These are phyloP conservation scores for Oxalis stricta DNA, from an alignment of 441 rosid genomes.

Conservation along the genomic window DNA sequence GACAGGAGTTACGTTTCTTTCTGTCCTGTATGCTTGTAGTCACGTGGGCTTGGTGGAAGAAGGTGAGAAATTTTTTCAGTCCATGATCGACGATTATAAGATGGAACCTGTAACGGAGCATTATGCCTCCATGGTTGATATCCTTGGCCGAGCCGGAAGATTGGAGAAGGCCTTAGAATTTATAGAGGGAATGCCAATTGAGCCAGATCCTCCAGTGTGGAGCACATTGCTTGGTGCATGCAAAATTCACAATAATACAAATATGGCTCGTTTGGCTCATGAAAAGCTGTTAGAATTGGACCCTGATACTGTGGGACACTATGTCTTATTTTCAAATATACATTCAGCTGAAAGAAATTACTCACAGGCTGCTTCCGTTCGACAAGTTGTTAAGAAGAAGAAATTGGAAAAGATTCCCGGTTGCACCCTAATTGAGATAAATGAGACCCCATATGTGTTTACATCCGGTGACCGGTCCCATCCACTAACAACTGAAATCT, in stretches of 20 bases:
- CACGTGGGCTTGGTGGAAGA: slow-evolving; percentile 67
- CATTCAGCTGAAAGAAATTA: slow-evolving; percentile 52
- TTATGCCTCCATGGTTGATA: slow-evolving; percentile 70
- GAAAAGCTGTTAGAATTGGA: slow-evolving; percentile 50
- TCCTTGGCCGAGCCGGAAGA: slow-evolving; percentile 64
- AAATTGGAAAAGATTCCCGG: slow-evolving; percentile 66
- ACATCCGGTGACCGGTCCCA: slow-evolving; percentile 61
- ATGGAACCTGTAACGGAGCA: slow-evolving; percentile 55
- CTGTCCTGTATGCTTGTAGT: slow-evolving; percentile 63
- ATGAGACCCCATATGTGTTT: slow-evolving; percentile 49
- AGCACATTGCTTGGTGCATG: slow-evolving; percentile 73
- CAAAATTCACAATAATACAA: slow-evolving; percentile 57
- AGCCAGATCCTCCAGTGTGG: slow-evolving; percentile 56
- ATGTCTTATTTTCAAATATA: slow-evolving; percentile 59
- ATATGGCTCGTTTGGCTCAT: slow-evolving; percentile 43
- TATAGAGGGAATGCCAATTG: slow-evolving; percentile 41
- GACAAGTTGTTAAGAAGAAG: slow-evolving; percentile 47
- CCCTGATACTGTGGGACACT: slow-evolving; percentile 53
- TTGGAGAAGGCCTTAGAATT: slow-evolving; percentile 50
- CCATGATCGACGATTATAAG: slow-evolving; percentile 41
- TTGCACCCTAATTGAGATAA: slow-evolving; percentile 57
- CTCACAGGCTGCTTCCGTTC: slow-evolving; percentile 48
- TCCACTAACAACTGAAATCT: slow-evolving; percentile 43
- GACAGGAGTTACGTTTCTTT: slow-evolving; percentile 55
- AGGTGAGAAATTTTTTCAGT: slow-evolving; percentile 44